phyloP scores from a whole-genome alignment of 805 yeast species.

The Candida broadrunensis region DNA sequence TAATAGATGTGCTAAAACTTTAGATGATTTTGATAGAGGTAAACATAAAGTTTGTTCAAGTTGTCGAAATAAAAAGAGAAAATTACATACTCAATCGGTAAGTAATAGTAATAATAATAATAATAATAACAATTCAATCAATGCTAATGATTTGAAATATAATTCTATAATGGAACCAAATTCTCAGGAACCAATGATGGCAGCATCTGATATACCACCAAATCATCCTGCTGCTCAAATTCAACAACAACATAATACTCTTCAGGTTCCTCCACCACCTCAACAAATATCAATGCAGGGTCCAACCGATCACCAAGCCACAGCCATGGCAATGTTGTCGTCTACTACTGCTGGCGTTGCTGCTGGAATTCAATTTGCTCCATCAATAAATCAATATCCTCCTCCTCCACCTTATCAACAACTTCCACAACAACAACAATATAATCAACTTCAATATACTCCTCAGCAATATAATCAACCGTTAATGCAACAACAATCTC shows the following conservation, averaged over 20 bases:
- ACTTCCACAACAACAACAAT: conserved; percentile 7
- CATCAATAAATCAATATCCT: conserved; percentile 2
- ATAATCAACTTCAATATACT: conserved; percentile 1
- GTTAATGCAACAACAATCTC: neutral
- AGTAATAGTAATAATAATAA: neutral
- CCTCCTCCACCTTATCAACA: conserved; percentile 10
- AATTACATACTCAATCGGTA: neutral
- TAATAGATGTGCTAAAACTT: conserved; percentile 55
- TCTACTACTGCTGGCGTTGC: neutral
- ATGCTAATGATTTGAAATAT: too few species aligned
- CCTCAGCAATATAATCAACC: conserved; percentile 1
- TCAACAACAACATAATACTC: too few species aligned
- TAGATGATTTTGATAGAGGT: conserved; percentile 44
- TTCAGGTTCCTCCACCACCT: too few species aligned
- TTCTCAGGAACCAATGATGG: too few species aligned
- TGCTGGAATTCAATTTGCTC: conserved; percentile 1
- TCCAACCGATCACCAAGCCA: too few species aligned
- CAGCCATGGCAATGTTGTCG: neutral
- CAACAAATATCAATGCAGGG: too few species aligned
- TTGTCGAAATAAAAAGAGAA: conserved; percentile 52
- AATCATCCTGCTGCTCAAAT: too few species aligned
- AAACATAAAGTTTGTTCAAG: conserved; percentile 54
- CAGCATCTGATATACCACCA: too few species aligned
- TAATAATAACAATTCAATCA: neutral
- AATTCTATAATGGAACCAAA: conserved; percentile 2